phyloP scores from a whole-genome alignment of 345 rosid species.

The Ceriops decandra region DNA sequence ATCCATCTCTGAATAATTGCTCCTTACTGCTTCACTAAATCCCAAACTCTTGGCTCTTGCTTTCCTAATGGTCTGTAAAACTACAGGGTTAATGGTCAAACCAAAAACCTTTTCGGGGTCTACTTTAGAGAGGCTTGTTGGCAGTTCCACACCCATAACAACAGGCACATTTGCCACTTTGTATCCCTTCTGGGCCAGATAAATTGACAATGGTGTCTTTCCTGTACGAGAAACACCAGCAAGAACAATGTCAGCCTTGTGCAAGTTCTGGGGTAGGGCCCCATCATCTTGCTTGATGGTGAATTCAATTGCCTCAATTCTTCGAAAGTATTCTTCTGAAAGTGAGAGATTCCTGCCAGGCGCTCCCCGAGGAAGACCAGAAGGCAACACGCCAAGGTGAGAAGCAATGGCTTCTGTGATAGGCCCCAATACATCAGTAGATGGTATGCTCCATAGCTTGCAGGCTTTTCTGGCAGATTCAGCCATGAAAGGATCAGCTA shows the following conservation, averaged over 20 bases:
- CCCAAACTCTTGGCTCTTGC: slow-evolving; percentile 75
- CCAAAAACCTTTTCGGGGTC: slow-evolving; percentile 74
- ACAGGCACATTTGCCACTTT: slow-evolving; percentile 84
- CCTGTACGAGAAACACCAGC: slow-evolving; percentile 82
- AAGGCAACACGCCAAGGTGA: slow-evolving; percentile 78
- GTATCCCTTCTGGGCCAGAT: slow-evolving; percentile 79
- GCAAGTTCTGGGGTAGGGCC: slow-evolving; percentile 66
- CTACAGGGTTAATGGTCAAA: slow-evolving; percentile 63
- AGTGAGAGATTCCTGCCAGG: slow-evolving; percentile 47
- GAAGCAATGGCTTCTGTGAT: slow-evolving; percentile 75
- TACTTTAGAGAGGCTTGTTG: slow-evolving; percentile 54
- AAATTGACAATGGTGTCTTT: slow-evolving; percentile 79
- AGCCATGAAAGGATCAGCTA: slow-evolving; percentile 77
- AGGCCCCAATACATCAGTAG: slow-evolving; percentile 75
- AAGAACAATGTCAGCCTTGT: slow-evolving; percentile 66
- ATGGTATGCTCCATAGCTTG: slow-evolving; percentile 61
- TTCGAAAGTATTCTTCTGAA: slow-evolving; percentile 58
- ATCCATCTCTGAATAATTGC: slow-evolving; percentile 73
- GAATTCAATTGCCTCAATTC: slow-evolving; percentile 82
- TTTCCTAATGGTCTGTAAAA: slow-evolving; percentile 65
- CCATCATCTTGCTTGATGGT: slow-evolving; percentile 92
- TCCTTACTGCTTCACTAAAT: slow-evolving; percentile 43
- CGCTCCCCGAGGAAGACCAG: slow-evolving; percentile 81
- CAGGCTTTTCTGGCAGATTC: slow-evolving; percentile 69
- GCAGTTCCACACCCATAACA: slow-evolving; percentile 66